Evolutionary conservation across 169 alveolate species (phyloP), one percentile per base, ranked within the genome.

Genomic region (Cryptosporidium felis): DNA sequence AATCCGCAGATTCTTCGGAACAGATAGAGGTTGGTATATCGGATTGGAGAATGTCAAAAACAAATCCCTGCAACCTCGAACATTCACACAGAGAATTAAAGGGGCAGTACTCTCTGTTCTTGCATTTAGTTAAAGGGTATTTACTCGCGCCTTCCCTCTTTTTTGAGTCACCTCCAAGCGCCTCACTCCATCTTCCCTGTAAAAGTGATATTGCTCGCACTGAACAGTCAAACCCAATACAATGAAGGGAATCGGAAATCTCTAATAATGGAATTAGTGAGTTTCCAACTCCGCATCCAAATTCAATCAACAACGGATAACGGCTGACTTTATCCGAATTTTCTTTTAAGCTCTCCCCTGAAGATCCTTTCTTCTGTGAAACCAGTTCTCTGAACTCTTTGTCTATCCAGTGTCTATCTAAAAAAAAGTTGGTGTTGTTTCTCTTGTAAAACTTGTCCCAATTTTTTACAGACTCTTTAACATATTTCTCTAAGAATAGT

Each of bases 251-350:
- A 10, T 88, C 89, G 62, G 91, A 91, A 44, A 89, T 74, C 44
- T 85, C 60, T 46, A 91, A 88, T 36, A 96, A 89, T 12, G 98
- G 98, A 63, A 92, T 93, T 74, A 96, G 82, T 26, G 98, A 94
- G 85, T 96, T 95, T 1, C 98, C 98, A 0, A 96, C 98, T 32
- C 98, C 98, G 91, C 98, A 96, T 30, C 98, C 98, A 60, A 93
- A 90, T 89, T 95, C 97, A 34, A 93, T 80, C 58, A 94, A 82
- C 32, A 92, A 65, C 32, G 47, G 53, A 14, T 14, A n/a, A n/a
- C 79, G 49, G 63, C 44, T 58, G 16, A 56, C 80, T 56, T 59
- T 80, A 47, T 41, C 59, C n/a, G 66, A 62, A 80, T 53, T 80
- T 53, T 51, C 60, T 60, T 8, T 53, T 40, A 6, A 45, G 42